Conservation (phyloP, 371 early-diverging fungal species). For the Mortierella sp. region DNA sequence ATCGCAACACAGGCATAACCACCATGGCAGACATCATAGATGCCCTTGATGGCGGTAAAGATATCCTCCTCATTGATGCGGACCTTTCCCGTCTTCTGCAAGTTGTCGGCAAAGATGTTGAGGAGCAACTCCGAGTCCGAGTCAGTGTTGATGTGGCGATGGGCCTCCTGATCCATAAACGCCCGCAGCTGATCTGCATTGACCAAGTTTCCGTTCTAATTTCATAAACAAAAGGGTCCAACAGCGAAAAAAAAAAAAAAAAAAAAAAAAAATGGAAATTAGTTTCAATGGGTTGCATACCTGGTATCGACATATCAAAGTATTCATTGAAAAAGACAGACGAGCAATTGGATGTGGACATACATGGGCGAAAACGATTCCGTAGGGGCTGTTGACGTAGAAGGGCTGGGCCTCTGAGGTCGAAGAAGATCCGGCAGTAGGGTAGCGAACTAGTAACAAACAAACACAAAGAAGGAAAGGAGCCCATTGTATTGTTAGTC, state of each 20-base stretch:
- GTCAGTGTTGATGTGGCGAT: conserved; percentile 98
- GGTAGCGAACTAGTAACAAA: conserved; percentile 87
- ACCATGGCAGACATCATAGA: conserved; percentile 88
- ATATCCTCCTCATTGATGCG: conserved; percentile 97
- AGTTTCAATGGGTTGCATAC: too few species aligned
- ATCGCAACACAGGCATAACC: conserved; percentile 96
- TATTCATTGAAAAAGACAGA: too few species aligned
- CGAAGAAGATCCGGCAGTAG: conserved; percentile 96
- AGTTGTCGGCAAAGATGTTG: conserved; percentile 94
- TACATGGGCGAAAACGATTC: conserved; percentile 96
- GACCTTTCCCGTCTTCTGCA: conserved; percentile 95
- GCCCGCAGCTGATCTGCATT: conserved; percentile 89
- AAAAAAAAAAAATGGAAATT: too few species aligned
- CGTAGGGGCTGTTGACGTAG: conserved; percentile 98
- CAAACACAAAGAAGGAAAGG: too few species aligned
- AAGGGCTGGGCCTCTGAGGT: conserved; percentile 98
- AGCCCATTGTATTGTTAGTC: neutral
- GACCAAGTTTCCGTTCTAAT: conserved; percentile 96
- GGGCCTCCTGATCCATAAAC: conserved; percentile 92
- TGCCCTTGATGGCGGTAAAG: conserved; percentile 89
- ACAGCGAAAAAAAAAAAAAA: neutral
- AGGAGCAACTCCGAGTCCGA: conserved; percentile 97
- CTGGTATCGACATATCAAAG: too few species aligned
- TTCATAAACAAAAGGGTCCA: neutral
- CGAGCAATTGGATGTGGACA: too few species aligned